Conservation (phyloP, 2,329 filamentous ascomycete species). For the Aspergillus fijiensis region DNA sequence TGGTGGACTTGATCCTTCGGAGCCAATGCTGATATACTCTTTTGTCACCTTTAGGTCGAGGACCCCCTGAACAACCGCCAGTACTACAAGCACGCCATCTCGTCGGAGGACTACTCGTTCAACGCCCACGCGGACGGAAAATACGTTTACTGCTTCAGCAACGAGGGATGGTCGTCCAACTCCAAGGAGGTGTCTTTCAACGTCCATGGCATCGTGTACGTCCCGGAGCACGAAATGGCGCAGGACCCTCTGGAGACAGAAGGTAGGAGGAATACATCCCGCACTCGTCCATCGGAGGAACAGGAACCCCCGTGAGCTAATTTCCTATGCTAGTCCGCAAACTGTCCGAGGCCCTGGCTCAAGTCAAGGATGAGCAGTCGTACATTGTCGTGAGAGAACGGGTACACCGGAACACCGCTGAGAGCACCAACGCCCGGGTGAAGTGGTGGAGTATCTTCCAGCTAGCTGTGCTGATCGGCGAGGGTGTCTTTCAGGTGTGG, state of each 20-base stretch:
- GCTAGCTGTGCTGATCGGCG: conserved; percentile 79
- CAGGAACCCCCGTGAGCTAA: conserved; percentile 4
- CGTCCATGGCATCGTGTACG: conserved; percentile 97
- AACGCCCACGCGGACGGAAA: conserved; percentile 80
- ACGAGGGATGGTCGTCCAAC: conserved; percentile 94
- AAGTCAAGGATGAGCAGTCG: conserved; percentile 96
- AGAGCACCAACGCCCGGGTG: conserved; percentile 94
- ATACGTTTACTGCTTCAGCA: conserved; percentile 97
- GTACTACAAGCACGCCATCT: conserved; percentile 75
- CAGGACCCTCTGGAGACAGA: conserved; percentile 88
- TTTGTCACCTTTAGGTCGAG: conserved; percentile 59
- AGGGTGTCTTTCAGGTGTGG: conserved; percentile 98
- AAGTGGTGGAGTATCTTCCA: conserved; percentile 99
- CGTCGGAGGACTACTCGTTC: conserved; percentile 92
- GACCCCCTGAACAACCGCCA: conserved; percentile 75
- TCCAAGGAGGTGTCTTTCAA: conserved; percentile 99
- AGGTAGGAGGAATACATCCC: conserved; percentile 54
- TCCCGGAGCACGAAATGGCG: conserved; percentile 79
- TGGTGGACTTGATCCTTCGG: background rate
- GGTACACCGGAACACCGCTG: conserved; percentile 95
- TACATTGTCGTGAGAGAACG: conserved; percentile 96
- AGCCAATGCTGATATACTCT: conserved; percentile 14
- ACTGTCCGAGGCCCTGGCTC: conserved; percentile 79
- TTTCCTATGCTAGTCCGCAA: conserved; percentile 61
- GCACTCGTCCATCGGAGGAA: background rate